Base-by-base conservation (phyloP, 2,329 filamentous ascomycete species). In the Monosporascus ibericus region DNA sequence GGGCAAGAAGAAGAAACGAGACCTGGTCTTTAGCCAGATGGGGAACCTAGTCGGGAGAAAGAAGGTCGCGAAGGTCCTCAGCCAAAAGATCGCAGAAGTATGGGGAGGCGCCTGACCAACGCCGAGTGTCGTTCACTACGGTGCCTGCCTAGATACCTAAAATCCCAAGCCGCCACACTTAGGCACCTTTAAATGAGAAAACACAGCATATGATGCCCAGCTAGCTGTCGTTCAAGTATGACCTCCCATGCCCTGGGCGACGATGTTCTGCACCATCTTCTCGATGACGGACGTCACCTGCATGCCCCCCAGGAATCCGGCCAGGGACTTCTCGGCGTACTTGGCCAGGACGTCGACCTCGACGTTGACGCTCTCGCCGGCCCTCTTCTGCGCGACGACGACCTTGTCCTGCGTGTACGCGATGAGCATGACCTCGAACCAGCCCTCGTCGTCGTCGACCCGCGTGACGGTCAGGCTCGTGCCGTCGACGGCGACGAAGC, bases 381-480 rank as follows among this genome's bases (percentile, higher is more conserved):
- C 73, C 70, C 81, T 77, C 80, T 96, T 96, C 49, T 75, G 76
- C 2, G 88, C 89, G 57, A 90, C 84, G 17, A 95, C 87, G 17
- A 99, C 86, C 70, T 88, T 88, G 71, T 92, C 90, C 75, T 97
- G 94, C 11, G 94, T 96, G 71, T 99, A 99, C 8, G 88, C 82
- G 69, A 99, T 96, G 56, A 99, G 77, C 94, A 99, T 99, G 48
- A 99, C 87, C 79, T 97, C 94, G 82, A 86, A 96, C 69, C 90
- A 95, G 42, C 87, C 85, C 59, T 84, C 81, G 4, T 67, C 79
- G 69, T 96, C 92, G 63, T 92, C 75, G 30, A 97, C 92, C 60
- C 82, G 80, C 2, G 92, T 97, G 2, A 99, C 81, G 0, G 94
- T 99, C 76, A 99, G 75, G 67, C 92, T 96, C 24, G 94, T 92